A percentile compares a stretch with the other conserved stretches of the same genome.
Conservation (phyloP, 176 grass and related monocot genomes). For the Olyra latifolia region DNA sequence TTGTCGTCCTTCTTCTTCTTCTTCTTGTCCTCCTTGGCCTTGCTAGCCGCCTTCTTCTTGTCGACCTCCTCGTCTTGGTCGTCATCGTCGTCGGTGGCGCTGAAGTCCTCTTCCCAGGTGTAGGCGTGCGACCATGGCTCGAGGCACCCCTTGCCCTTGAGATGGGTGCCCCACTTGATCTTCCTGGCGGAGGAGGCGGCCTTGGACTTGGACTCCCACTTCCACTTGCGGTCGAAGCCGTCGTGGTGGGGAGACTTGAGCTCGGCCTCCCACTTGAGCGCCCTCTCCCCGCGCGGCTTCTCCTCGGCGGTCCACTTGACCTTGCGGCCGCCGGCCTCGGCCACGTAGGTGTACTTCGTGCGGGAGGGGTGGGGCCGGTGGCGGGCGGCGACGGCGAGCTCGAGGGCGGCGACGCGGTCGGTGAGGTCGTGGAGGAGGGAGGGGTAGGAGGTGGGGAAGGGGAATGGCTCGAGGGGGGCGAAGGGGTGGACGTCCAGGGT, state of each 20-base stretch:
- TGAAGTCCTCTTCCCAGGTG: constrained; percentile 55
- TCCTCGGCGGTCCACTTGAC: constrained; percentile 70
- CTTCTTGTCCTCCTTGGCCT: constrained; percentile 30
- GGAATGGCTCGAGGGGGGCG: constrained; percentile 8
- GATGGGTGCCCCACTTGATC: constrained; percentile 62
- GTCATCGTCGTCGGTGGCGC: constrained; percentile 1
- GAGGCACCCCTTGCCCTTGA: constrained; percentile 75
- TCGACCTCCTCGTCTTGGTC: constrained; percentile 12
- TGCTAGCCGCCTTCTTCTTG: background rate
- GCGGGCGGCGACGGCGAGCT: constrained; percentile 52
- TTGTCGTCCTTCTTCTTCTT: constrained; percentile 8
- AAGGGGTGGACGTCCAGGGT: constrained; percentile 20
- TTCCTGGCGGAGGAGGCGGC: background rate
- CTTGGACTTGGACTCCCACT: constrained; percentile 65
- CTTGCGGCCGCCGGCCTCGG: constrained; percentile 62
- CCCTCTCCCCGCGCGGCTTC: constrained; percentile 46
- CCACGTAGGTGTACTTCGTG: constrained; percentile 64
- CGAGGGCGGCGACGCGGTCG: constrained; percentile 64
- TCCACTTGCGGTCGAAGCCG: constrained; percentile 86
- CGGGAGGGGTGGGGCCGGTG: background rate
- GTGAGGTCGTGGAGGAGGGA: constrained; percentile 62
- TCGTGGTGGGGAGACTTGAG: constrained; percentile 53
- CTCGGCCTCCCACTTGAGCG: constrained; percentile 62
- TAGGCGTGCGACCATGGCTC: constrained; percentile 57
- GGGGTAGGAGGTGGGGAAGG: background rate